A percentile compares a stretch with the other conserved stretches of the same genome.
These are phyloP conservation scores for Pseudonitzschia multiseries DNA, from an alignment of 108 stramenopile genomes.

Conservation along the genomic window DNA sequence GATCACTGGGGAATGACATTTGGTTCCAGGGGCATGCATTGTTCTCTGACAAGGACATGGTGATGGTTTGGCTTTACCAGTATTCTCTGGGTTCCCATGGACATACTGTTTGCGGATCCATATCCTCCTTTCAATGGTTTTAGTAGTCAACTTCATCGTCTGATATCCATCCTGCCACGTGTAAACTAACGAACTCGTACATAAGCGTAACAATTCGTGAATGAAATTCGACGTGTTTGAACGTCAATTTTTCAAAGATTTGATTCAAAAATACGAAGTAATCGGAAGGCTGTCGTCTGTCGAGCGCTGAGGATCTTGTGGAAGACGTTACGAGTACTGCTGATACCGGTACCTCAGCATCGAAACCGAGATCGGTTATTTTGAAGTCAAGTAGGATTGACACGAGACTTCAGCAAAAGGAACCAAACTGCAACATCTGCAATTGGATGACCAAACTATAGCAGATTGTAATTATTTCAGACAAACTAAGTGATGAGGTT, in stretches of 20 bases:
- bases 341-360: background rate
- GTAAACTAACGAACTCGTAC: no score
- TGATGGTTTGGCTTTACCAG: no score
- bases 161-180: background rate
- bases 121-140: no score
- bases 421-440: no score
- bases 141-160: background rate
- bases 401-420: background rate
- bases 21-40: no score
- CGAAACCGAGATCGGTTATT: no score
- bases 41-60: no score
- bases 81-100: no score
- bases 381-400: background rate
- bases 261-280: constrained; percentile 2
- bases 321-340: background rate
- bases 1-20: no score
- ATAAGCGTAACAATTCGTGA: background rate
- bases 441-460: background rate
- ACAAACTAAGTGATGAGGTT: background rate
- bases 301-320: background rate
- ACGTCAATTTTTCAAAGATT: background rate
- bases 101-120: no score
- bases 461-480: background rate
- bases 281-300: background rate
- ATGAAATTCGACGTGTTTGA: constrained; percentile 8